phyloP scores from a whole-genome alignment of 306 rosid genomes.

The Amphicarpaea edgeworthii region DNA sequence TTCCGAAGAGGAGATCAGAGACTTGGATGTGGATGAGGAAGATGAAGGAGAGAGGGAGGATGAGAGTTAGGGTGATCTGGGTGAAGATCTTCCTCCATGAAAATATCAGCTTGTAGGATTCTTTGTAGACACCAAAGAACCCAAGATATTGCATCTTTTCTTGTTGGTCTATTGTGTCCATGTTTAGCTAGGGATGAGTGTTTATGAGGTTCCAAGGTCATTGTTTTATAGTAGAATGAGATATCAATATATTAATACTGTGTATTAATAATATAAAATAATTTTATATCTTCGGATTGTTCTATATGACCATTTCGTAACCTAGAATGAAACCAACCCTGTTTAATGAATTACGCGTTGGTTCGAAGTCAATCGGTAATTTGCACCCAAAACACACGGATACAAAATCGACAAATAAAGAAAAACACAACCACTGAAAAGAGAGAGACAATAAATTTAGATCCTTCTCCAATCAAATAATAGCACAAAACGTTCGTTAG shows the following conservation, averaged over 20 bases:
- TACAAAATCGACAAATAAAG: not conserved
- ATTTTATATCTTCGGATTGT: too few species aligned
- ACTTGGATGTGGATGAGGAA: slow-evolving; percentile 46
- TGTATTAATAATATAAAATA: too few species aligned
- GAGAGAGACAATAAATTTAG: not conserved
- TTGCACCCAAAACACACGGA: not conserved
- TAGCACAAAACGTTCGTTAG: too few species aligned
- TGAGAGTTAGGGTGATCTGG: slow-evolving; percentile 52
- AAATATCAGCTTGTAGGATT: slow-evolving; percentile 51
- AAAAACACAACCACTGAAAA: not conserved
- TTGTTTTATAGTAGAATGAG: not conserved
- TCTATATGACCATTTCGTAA: not conserved
- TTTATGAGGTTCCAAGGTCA: not conserved
- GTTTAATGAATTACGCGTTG: too few species aligned
- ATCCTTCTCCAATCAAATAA: too few species aligned
- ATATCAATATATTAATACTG: not conserved
- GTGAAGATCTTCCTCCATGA: slow-evolving; percentile 57
- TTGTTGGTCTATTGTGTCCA: slow-evolving; percentile 55
- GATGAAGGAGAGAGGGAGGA: slow-evolving; percentile 62
- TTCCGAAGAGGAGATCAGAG: slow-evolving; percentile 33
- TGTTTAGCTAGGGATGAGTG: not conserved
- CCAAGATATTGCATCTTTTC: slow-evolving; percentile 60
- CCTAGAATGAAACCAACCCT: too few species aligned
- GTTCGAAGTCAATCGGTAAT: too few species aligned
- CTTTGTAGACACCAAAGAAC: slow-evolving; percentile 51